Conservation (phyloP, 2,329 filamentous ascomycete genomes). For the Chaetoscypha palmicola region DNA sequence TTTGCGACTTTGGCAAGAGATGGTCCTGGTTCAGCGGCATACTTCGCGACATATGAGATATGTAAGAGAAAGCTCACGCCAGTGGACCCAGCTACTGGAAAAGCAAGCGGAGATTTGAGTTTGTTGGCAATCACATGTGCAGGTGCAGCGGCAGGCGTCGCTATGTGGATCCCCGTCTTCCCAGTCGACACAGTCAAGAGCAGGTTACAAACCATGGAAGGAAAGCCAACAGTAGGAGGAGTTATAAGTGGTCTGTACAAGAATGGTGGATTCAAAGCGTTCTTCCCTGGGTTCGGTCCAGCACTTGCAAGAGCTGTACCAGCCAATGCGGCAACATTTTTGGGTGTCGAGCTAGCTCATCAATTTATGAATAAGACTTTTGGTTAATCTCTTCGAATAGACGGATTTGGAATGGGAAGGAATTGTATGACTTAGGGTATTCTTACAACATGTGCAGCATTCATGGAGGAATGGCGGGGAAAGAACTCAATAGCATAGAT, state of each 20-base stretch:
- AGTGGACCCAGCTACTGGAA: slow-evolving; percentile 64
- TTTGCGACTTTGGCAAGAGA: slow-evolving; percentile 89
- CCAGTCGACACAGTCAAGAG: slow-evolving; percentile 96
- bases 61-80: slow-evolving; percentile 86
- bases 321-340: slow-evolving; percentile 92
- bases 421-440: slow-evolving; percentile 2
- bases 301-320: slow-evolving; percentile 89
- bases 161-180: slow-evolving; percentile 99
- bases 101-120: slow-evolving; percentile 69
- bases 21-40: slow-evolving; percentile 85
- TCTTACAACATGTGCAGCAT: neutral
- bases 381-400: slow-evolving; percentile 33
- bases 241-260: slow-evolving; percentile 79
- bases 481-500: neutral
- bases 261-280: slow-evolving; percentile 77
- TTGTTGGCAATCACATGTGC: slow-evolving; percentile 77
- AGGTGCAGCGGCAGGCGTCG: slow-evolving; percentile 84
- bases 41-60: slow-evolving; percentile 96
- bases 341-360: slow-evolving; percentile 78
- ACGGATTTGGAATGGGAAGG: neutral
- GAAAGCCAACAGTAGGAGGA: slow-evolving; percentile 70
- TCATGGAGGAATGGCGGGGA: neutral
- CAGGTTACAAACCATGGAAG: slow-evolving; percentile 83
- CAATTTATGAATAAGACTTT: slow-evolving; percentile 75
- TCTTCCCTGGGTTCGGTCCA: slow-evolving; percentile 95